Conservation (phyloP, 2,329 filamentous ascomycete genomes). For the Allantophomopsis cytisporea region DNA sequence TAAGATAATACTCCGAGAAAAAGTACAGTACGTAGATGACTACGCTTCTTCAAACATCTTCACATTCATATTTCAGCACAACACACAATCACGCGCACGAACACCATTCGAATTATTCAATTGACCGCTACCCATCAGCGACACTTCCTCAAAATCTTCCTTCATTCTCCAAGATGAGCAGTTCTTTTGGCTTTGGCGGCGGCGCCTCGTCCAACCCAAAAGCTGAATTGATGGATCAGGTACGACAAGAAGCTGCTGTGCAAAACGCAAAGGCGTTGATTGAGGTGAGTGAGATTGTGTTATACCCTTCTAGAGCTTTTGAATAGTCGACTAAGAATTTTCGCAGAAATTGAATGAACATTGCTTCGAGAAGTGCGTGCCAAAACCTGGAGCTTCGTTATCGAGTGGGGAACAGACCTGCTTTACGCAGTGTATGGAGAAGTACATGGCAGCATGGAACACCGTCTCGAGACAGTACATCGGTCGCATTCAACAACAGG, state of each 20-base stretch:
- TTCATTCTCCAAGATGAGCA: slow-evolving; percentile 11
- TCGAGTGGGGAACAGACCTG: slow-evolving; percentile 57
- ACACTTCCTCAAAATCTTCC: not conserved
- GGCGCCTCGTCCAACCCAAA: slow-evolving; percentile 12
- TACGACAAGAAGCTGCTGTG: slow-evolving; percentile 43
- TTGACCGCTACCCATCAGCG: too few relatives aligned
- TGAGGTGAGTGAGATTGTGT: slow-evolving; percentile 33
- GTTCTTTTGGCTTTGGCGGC: slow-evolving; percentile 8
- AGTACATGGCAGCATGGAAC: slow-evolving; percentile 76
- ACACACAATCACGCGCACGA: too few relatives aligned
- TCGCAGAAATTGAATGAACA: slow-evolving; percentile 64
- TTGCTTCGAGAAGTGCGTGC: slow-evolving; percentile 68
- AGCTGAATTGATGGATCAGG: slow-evolving; percentile 34
- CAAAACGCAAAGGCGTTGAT: slow-evolving; percentile 59
- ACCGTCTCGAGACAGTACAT: slow-evolving; percentile 57
- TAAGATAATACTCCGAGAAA: too few relatives aligned
- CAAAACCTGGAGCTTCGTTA: slow-evolving; percentile 53
- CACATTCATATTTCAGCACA: too few relatives aligned
- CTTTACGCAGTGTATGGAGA: slow-evolving; percentile 68
- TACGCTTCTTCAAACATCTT: too few relatives aligned
- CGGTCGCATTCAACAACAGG: slow-evolving; percentile 18
- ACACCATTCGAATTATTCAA: too few relatives aligned
- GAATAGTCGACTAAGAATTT: not conserved
- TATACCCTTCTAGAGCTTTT: not conserved
- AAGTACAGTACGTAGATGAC: too few relatives aligned